These are phyloP conservation scores for Acacia concinna DNA, from an alignment of 331 rosid species.

Conservation along the genomic window DNA sequence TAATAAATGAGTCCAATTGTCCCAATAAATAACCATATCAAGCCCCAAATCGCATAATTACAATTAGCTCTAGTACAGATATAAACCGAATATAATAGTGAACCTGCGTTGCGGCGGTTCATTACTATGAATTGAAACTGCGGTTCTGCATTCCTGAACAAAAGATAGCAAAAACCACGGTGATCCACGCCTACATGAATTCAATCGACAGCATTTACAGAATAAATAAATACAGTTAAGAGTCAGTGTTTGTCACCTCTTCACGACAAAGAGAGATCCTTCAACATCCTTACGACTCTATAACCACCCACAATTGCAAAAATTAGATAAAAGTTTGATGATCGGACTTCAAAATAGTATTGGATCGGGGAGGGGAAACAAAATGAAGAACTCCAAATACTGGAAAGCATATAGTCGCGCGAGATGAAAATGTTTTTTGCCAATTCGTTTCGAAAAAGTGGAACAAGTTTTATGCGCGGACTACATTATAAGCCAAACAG, in stretches of 20 bases:
- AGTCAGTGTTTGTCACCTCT: slow-evolving; percentile 51
- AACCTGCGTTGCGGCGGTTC: slow-evolving; percentile 94
- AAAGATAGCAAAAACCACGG: slow-evolving; percentile 14
- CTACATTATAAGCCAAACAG: background rate
- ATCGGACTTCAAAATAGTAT: background rate
- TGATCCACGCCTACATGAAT: slow-evolving; percentile 19
- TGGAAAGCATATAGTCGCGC: background rate
- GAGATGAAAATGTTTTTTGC: background rate
- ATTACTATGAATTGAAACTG: slow-evolving; percentile 93
- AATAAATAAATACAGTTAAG: background rate
- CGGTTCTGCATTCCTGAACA: slow-evolving; percentile 75
- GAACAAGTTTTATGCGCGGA: background rate
- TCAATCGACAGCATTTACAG: slow-evolving; percentile 3
- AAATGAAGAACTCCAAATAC: background rate
- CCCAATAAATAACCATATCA: background rate
- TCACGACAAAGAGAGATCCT: slow-evolving; percentile 97
- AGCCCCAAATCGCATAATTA: background rate
- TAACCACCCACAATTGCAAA: slow-evolving; percentile 24
- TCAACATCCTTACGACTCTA: slow-evolving; percentile 98
- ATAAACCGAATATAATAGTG: slow-evolving; percentile 7
- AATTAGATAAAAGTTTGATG: slow-evolving; percentile 3
- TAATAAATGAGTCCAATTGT: background rate
- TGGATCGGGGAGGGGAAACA: background rate
- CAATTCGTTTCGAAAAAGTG: background rate
- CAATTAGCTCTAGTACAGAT: background rate